phyloP scores from a whole-genome alignment of 2,329 filamentous ascomycete genomes.

The Emericellopsis atlantica region DNA sequence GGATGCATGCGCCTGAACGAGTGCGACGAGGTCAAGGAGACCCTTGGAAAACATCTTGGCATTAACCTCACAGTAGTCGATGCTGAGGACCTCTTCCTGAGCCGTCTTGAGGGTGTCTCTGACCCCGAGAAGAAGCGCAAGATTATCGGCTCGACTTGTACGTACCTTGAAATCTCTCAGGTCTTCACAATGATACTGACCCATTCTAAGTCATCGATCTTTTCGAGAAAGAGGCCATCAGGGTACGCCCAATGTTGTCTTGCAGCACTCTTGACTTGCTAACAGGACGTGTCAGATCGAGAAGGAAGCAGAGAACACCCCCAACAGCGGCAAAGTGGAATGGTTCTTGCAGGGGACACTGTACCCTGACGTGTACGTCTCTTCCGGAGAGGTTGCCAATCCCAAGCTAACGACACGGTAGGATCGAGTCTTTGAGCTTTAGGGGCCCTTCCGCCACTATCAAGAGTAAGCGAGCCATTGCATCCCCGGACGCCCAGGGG shows the following conservation, averaged over 20 bases:
- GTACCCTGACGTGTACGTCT: conserved; percentile 30
- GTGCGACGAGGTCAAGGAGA: conserved; percentile 68
- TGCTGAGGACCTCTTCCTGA: conserved; percentile 65
- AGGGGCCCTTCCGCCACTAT: conserved; percentile 37
- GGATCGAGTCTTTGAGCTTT: conserved; percentile 35
- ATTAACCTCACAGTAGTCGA: conserved; percentile 88
- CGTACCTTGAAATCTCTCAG: conserved; percentile 1
- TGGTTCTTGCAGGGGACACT: conserved; percentile 78
- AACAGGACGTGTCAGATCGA: conserved; percentile 39
- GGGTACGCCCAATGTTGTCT: conserved; percentile 3
- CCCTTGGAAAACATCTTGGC: conserved; percentile 63
- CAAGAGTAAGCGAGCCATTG: conserved; percentile 19
- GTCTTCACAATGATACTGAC: neutral
- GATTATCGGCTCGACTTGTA: conserved; percentile 63
- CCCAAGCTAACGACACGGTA: conserved; percentile 7
- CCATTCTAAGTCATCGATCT: conserved; percentile 33
- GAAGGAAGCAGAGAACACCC: conserved; percentile 52
- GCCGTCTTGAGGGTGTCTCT: conserved; percentile 57
- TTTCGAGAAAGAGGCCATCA: conserved; percentile 63
- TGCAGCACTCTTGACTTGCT: conserved; percentile 3
- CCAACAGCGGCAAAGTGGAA: conserved; percentile 61
- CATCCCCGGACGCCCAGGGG: neutral
- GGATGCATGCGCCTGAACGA: conserved; percentile 77
- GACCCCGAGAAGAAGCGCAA: conserved; percentile 84
- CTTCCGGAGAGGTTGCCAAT: neutral